These are phyloP conservation scores for Cerioporus squamosus DNA, from an alignment of 1,284 basidiomycete species.

Conservation along the genomic window DNA sequence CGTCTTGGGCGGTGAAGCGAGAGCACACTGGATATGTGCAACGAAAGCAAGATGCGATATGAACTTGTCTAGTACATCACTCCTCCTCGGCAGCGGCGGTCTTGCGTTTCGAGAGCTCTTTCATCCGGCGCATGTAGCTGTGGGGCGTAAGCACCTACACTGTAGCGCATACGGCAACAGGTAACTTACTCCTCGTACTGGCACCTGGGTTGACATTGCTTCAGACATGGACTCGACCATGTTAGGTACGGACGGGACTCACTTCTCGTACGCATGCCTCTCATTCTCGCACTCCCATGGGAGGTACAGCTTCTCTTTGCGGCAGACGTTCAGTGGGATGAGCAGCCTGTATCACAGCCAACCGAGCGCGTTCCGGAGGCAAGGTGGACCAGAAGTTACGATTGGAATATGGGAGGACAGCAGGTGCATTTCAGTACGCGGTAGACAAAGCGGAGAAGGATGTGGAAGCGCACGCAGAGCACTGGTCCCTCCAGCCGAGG, in stretches of 20 bases:
- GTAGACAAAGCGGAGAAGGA: background rate
- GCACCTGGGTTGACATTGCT: conserved; percentile 54
- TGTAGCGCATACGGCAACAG: too few species aligned
- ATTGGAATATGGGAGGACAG: too few species aligned
- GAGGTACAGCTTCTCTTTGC: conserved; percentile 71
- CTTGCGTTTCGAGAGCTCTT: conserved; percentile 75
- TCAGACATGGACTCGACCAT: background rate
- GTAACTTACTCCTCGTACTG: conserved; percentile 87
- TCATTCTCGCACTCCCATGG: conserved; percentile 88
- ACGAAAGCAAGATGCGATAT: background rate
- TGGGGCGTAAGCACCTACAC: background rate
- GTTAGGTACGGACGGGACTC: conserved; percentile 34
- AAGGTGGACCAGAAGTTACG: too few species aligned
- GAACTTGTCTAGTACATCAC: conserved; percentile 16
- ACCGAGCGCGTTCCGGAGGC: background rate
- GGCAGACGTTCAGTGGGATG: conserved; percentile 85
- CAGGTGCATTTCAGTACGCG: background rate
- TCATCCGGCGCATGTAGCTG: conserved; percentile 87
- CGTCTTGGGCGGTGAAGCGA: background rate
- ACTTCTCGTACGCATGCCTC: conserved; percentile 79
- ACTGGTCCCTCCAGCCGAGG: conserved; percentile 87
- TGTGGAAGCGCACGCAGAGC: conserved; percentile 77
- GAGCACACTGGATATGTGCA: background rate
- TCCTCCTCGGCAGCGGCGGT: conserved; percentile 60
- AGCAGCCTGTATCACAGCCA: conserved; percentile 59